Percentiles rank a stretch among this genome's conserved stretches.
phyloP scores from a whole-genome alignment of 202 grass and related monocot species.

The Saccharum hybrid region DNA sequence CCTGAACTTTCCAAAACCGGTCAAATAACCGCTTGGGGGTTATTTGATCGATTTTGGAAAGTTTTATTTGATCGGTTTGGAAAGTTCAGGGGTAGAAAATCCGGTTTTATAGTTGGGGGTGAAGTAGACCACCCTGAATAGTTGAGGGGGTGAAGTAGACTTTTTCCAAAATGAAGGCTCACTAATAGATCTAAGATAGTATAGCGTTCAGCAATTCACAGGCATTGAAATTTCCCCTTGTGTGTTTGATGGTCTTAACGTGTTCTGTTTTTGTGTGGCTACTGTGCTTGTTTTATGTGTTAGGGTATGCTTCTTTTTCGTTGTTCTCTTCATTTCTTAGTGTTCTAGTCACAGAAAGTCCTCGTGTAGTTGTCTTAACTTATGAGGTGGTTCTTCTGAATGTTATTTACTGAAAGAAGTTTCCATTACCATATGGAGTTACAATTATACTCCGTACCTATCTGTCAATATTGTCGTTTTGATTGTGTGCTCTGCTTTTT shows the following conservation, averaged over 20 bases:
- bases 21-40: too few species aligned
- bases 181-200: not conserved
- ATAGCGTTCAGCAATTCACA: too few species aligned
- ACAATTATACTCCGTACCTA: not conserved
- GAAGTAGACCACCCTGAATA: too few species aligned
- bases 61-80: too few species aligned
- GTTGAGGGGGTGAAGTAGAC: too few species aligned
- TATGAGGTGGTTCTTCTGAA: not conserved
- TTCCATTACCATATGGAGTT: not conserved
- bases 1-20: too few species aligned
- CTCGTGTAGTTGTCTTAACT: not conserved
- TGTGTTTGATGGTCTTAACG: not conserved
- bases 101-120: too few species aligned
- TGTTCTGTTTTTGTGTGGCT: too few species aligned
- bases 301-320: not conserved
- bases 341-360: not conserved
- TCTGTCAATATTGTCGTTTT: slow-evolving; percentile 1
- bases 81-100: too few species aligned
- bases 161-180: too few species aligned
- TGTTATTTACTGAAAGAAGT: not conserved
- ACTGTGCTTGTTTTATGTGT: too few species aligned
- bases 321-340: not conserved
- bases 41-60: too few species aligned
- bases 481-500: slow-evolving; percentile 22
- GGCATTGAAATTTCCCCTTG: not conserved